phyloP scores from a whole-genome alignment of 73 alveolate genomes.

The Tetrahymena borealis region DNA sequence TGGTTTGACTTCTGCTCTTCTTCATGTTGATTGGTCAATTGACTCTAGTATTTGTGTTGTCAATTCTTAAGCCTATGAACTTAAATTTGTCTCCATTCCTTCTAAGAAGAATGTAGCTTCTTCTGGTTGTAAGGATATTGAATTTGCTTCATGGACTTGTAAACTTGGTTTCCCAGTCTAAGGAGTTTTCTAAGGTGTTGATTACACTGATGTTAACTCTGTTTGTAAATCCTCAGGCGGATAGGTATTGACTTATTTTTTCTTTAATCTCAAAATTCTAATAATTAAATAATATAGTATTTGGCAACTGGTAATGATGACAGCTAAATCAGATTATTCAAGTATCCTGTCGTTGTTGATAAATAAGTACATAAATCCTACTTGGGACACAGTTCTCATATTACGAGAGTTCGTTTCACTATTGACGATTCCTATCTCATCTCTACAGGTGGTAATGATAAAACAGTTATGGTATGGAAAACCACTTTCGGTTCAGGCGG shows the following conservation, averaged over 20 bases:
- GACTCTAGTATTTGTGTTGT: constrained; percentile 78
- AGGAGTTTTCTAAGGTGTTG: constrained; percentile 94
- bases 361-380: constrained; percentile 80
- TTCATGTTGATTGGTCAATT: constrained; percentile 93
- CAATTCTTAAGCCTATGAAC: constrained; percentile 94
- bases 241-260: background rate
- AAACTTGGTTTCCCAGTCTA: constrained; percentile 93
- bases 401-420: constrained; percentile 90
- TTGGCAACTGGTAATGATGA: constrained; percentile 94
- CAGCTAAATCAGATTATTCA: constrained; percentile 81
- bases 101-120: constrained; percentile 72
- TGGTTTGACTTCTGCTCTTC: constrained; percentile 87
- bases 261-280: background rate
- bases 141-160: constrained; percentile 94
- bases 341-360: constrained; percentile 91
- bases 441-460: constrained; percentile 97
- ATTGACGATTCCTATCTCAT: constrained; percentile 78
- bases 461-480: constrained; percentile 92
- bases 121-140: constrained; percentile 70
- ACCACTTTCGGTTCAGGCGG: constrained; percentile 79
- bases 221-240: constrained; percentile 66
- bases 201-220: constrained; percentile 86
- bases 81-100: constrained; percentile 78
- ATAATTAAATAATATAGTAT: constrained; percentile 39
- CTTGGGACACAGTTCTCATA: constrained; percentile 96